A percentile compares a stretch with the other conserved stretches of the same genome.
These are phyloP conservation scores for Paracoccidioides lutzii DNA, from an alignment of 2,329 filamentous ascomycete genomes.

Conservation along the genomic window DNA sequence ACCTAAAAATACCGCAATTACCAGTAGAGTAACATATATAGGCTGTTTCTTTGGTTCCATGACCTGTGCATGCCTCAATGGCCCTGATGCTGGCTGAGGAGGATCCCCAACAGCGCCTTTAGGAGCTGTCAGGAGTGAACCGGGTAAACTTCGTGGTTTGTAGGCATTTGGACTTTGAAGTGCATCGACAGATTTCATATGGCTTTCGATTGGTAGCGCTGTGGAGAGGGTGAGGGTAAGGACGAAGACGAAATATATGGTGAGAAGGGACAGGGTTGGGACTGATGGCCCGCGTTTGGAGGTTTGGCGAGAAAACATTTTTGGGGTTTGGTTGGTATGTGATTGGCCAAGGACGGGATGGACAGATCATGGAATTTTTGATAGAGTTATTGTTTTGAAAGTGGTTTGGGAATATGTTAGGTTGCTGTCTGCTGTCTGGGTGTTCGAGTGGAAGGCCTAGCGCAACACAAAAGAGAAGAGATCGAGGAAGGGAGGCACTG, in stretches of 20 bases:
- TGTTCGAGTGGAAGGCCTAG: no score
- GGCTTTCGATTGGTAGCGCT: neutral
- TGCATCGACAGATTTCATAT: neutral
- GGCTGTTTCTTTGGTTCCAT: neutral
- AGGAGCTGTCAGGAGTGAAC: neutral
- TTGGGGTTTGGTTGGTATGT: neutral
- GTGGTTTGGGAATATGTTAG: neutral
- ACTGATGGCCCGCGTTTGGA: neutral
- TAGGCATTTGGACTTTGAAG: neutral
- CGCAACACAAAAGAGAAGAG: no score
- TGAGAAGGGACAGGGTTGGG: neutral
- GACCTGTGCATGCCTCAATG: neutral
- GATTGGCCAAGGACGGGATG: neutral
- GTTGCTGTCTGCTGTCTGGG: neutral
- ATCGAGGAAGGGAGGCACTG: no score
- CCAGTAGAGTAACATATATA: neutral
- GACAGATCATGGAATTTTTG: neutral
- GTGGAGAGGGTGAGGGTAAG: neutral
- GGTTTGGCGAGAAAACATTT: neutral
- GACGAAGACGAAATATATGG: neutral
- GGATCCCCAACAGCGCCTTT: neutral
- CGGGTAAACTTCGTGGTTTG: neutral
- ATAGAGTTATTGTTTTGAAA: no score
- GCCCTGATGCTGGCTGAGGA: neutral
- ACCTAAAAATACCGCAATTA: neutral